Conservation (phyloP, 805 yeast species). For the Hanseniaspora clermontiae region DNA sequence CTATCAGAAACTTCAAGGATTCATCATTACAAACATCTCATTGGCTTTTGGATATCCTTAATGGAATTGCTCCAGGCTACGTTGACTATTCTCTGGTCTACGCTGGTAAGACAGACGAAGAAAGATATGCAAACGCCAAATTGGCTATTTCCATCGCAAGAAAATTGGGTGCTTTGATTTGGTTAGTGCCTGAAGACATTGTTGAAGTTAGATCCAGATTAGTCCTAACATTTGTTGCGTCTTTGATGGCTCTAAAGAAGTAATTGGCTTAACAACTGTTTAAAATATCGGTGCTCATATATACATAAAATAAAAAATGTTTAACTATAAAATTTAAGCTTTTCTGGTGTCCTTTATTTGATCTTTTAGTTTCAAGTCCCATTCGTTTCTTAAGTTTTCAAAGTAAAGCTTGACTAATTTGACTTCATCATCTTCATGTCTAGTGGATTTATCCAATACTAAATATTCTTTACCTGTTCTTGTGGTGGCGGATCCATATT, state of each 20-base stretch:
- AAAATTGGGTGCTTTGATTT: conserved; percentile 91
- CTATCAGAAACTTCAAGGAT: conserved; percentile 78
- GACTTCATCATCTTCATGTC: conserved; percentile 58
- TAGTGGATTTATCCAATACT: conserved; percentile 40
- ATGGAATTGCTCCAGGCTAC: conserved; percentile 93
- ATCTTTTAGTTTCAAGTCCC: conserved; percentile 64
- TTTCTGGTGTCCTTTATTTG: conserved; percentile 49
- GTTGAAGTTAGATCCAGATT: conserved; percentile 90
- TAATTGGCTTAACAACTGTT: not conserved
- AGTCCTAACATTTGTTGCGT: conserved; percentile 87
- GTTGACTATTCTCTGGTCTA: conserved; percentile 89
- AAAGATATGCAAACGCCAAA: conserved; percentile 84
- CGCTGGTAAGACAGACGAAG: conserved; percentile 68
- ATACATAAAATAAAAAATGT: not conserved
- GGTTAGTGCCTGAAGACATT: conserved; percentile 99
- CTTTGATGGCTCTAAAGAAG: conserved; percentile 63
- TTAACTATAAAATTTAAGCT: not conserved
- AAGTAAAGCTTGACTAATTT: conserved; percentile 33
- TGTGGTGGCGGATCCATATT: conserved; percentile 62
- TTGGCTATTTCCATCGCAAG: conserved; percentile 96
- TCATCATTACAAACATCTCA: conserved; percentile 61
- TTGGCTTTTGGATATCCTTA: conserved; percentile 75
- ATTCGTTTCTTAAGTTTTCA: conserved; percentile 42
- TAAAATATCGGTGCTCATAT: not conserved
- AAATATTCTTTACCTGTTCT: conserved; percentile 55